Evolutionary conservation across 139 green algal species (phyloP), one percentile per base, ranked within the genome.

Genomic region (Klebsormidium nitens): DNA sequence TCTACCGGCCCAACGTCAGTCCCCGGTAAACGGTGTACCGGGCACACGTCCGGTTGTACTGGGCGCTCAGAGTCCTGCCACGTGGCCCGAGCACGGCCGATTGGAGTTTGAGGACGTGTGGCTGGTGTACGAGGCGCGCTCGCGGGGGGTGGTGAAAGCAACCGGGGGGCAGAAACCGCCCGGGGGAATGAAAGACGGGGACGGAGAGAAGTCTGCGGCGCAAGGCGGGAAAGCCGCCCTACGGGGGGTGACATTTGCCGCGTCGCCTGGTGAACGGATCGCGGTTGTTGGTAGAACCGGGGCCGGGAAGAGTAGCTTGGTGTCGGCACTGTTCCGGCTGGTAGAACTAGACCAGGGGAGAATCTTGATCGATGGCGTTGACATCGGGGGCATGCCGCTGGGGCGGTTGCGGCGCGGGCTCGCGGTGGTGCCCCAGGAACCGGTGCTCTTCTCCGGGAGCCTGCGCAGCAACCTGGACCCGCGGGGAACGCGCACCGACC

Each of bases 361-460:
- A 1, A n/a, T 84, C 1, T 11, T 23, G 8, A 69, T 84, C 46
- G 73, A 84, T 36, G 72, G 72, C 49, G 50, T 78, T 2, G 73
- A 81, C 73, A 37, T 73, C 26, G 28, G 3, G 29, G 66, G 38
- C 17, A 47, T 80, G 28, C 68, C 62, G 8, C 79, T 91, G n/a
- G 52, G 61, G 11, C 81, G 88, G 72, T 75, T 89, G 64, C 69
- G 86, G 35, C 75, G 34, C 29, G 49, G 64, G 63, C 88, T 95
- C 66, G 78, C 73, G 35, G 85, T 89, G 74, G 94, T 96, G 47
- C 90, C 69, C 4, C 87, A 94, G 85, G 88, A 93, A 70, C 88
- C 89, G 0, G 84, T 93, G 69, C 82, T 96, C 61, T 96, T 95
- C 72, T 83, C 65, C 28, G 91, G 90, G 59, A 78, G 37, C 8